phyloP scores from a whole-genome alignment of 1,139 yeast species.

The Arxiozyma slooffiae region DNA sequence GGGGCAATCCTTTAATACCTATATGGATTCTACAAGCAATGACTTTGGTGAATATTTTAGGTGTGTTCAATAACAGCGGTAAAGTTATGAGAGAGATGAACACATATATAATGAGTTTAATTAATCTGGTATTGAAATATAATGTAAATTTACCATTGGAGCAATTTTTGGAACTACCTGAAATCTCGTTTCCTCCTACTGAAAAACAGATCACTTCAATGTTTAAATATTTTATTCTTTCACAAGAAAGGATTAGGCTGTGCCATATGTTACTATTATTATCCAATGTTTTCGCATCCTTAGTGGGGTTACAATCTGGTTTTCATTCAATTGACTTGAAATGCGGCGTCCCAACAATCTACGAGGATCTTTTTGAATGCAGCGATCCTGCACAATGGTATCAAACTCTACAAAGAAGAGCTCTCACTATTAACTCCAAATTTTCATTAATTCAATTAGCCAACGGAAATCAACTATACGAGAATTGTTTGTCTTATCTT shows the following conservation, averaged over 20 bases:
- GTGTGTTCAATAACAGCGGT: constrained; percentile 68
- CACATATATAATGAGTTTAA: constrained; percentile 67
- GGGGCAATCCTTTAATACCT: neutral
- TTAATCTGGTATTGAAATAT: constrained; percentile 71
- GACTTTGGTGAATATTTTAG: constrained; percentile 68
- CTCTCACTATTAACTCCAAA: constrained; percentile 38
- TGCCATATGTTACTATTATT: constrained; percentile 69
- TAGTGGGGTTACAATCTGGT: constrained; percentile 54
- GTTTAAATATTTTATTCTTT: constrained; percentile 65
- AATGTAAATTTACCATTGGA: constrained; percentile 65
- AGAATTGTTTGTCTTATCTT: constrained; percentile 41
- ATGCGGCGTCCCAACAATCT: constrained; percentile 60
- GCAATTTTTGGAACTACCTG: constrained; percentile 50
- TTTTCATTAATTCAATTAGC: constrained; percentile 45
- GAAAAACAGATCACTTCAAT: constrained; percentile 39
- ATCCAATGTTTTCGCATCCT: constrained; percentile 58
- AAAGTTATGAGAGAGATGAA: constrained; percentile 65
- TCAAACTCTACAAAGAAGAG: constrained; percentile 28
- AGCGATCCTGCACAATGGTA: constrained; percentile 53
- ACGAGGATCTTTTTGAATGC: constrained; percentile 64
- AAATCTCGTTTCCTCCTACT: constrained; percentile 18
- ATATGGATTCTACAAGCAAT: constrained; percentile 79
- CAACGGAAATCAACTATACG: constrained; percentile 46
- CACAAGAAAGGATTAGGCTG: constrained; percentile 80
- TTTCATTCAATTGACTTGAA: constrained; percentile 47